Conservation (phyloP, 805 yeast species). For the Pichia nakasei region DNA sequence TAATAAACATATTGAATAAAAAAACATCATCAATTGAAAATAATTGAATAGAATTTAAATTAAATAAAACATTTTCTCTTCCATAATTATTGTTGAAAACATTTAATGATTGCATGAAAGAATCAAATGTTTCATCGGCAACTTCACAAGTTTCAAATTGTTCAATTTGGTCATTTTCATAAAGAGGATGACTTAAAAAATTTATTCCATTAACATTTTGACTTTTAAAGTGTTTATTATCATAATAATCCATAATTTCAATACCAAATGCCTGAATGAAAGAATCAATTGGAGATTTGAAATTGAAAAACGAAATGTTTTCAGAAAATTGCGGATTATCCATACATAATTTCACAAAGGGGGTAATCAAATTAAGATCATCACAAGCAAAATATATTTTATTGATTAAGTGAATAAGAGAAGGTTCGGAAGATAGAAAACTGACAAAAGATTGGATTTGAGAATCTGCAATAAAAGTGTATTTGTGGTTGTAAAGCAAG, state of each 20-base stretch:
- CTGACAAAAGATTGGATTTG: background rate
- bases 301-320: background rate
- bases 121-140: too few relatives aligned
- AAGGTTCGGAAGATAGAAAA: background rate
- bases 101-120: too few relatives aligned
- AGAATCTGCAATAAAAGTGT: conserved; percentile 2
- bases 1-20: background rate
- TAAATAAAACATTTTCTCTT: background rate
- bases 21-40: background rate
- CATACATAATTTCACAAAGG: too few relatives aligned
- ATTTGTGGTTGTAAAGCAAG: background rate
- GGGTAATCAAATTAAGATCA: background rate
- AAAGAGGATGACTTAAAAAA: background rate
- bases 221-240: background rate
- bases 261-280: background rate
- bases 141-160: too few relatives aligned
- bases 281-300: background rate
- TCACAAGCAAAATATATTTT: background rate
- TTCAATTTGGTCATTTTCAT: too few relatives aligned
- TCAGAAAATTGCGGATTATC: background rate
- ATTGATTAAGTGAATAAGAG: background rate
- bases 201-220: background rate
- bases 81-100: too few relatives aligned
- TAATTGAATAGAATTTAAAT: conserved; percentile 2
- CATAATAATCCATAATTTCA: background rate